Evolutionary conservation across 805 yeast species (phyloP).

Genomic region (Saccharomycopsis malanga): DNA sequence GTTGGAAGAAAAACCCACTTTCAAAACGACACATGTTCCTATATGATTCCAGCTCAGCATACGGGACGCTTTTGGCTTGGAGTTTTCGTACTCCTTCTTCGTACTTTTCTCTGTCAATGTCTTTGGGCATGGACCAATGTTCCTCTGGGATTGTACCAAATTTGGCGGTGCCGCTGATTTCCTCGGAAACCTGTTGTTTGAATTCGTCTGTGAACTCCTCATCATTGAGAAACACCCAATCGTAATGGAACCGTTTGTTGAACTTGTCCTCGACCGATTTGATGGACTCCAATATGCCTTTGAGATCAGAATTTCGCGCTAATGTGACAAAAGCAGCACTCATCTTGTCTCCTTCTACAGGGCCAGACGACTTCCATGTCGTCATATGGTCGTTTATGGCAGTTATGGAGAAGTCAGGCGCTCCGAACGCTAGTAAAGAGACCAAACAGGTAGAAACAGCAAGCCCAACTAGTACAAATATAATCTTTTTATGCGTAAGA

Average conservation of each 20-base stretch:
- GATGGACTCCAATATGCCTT: constrained; percentile 53
- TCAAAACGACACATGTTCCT: constrained; percentile 95
- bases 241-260: constrained; percentile 68
- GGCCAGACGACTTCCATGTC: too few species aligned
- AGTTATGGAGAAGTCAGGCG: too few species aligned
- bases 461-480: too few species aligned
- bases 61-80: constrained; percentile 43
- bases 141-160: constrained; percentile 68
- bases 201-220: constrained; percentile 68
- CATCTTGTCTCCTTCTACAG: constrained; percentile 7
- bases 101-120: constrained; percentile 61
- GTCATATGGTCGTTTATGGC: too few species aligned
- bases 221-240: constrained; percentile 90
- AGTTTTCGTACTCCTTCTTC: constrained; percentile 38
- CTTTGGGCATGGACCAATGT: constrained; percentile 82
- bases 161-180: constrained; percentile 59
- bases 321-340: constrained; percentile 38
- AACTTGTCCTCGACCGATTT: constrained; percentile 71
- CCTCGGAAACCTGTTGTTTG: constrained; percentile 41
- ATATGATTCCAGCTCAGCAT: constrained; percentile 58
- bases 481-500: too few species aligned
- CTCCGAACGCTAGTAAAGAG: too few species aligned
- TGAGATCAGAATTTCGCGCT: constrained; percentile 62
- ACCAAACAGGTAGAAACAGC: too few species aligned
- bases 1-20: constrained; percentile 82